Conservation (phyloP, 345 rosid species). For the Microcos paniculata region DNA sequence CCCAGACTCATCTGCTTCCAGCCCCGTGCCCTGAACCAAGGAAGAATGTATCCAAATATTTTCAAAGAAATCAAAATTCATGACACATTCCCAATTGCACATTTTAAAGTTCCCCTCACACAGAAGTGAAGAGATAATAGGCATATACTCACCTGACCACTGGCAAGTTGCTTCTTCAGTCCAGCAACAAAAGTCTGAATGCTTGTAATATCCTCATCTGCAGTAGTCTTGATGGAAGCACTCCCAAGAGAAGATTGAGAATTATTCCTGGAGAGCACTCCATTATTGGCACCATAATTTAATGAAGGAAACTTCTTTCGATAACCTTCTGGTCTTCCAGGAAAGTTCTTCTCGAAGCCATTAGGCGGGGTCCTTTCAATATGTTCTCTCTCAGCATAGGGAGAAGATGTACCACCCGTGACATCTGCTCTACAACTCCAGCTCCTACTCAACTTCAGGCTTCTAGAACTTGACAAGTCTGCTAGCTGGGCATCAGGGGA, state of each 20-base stretch:
- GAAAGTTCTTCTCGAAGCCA: constrained; percentile 51
- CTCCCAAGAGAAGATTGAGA: constrained; percentile 79
- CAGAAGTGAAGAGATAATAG: neutral
- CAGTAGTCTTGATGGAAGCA: constrained; percentile 54
- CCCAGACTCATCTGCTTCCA: constrained; percentile 29
- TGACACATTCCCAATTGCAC: neutral
- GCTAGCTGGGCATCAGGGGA: constrained; percentile 26
- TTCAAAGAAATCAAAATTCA: constrained; percentile 15
- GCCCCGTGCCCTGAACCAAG: constrained; percentile 33
- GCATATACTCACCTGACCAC: constrained; percentile 38
- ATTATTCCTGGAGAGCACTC: constrained; percentile 55
- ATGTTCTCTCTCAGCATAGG: constrained; percentile 23
- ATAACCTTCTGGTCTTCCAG: constrained; percentile 65
- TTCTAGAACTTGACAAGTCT: constrained; percentile 50
- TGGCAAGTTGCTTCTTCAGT: constrained; percentile 54
- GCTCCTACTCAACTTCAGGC: constrained; percentile 46
- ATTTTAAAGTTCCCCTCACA: neutral
- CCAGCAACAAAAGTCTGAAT: constrained; percentile 79
- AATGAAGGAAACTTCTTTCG: constrained; percentile 40
- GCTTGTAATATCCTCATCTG: constrained; percentile 71
- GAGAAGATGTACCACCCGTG: constrained; percentile 39
- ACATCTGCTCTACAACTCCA: constrained; percentile 57
- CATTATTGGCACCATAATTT: constrained; percentile 33
- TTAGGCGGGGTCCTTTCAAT: constrained; percentile 63
- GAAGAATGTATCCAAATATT: constrained; percentile 1